phyloP scores from a whole-genome alignment of 2,329 filamentous ascomycete species.

The Claviceps pazoutovae region DNA sequence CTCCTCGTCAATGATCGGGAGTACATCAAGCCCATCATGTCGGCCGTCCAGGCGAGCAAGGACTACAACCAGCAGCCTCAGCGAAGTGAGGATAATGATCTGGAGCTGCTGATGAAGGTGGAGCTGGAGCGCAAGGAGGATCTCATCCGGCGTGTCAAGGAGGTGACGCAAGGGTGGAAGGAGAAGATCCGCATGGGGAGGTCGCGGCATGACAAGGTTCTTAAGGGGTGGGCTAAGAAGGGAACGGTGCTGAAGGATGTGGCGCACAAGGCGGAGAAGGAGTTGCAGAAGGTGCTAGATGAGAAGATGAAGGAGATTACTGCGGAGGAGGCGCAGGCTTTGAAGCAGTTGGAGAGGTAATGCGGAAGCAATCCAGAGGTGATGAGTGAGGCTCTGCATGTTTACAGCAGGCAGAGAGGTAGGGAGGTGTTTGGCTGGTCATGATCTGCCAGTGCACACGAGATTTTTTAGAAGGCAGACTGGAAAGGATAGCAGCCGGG shows the following conservation, averaged over 20 bases:
- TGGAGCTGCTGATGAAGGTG: conserved; percentile 41
- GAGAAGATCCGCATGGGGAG: conserved; percentile 34
- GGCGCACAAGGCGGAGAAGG: conserved; percentile 32
- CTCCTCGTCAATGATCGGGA: conserved; percentile 27
- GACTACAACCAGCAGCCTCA: conserved; percentile 50
- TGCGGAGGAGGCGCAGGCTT: conserved; percentile 32
- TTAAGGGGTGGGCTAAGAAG: conserved; percentile 35
- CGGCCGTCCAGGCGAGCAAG: conserved; percentile 35
- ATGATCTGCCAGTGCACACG: too few species aligned
- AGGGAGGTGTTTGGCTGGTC: too few species aligned
- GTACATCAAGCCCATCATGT: conserved; percentile 41
- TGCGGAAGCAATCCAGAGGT: background rate
- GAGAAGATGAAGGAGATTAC: conserved; percentile 39
- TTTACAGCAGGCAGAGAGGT: too few species aligned
- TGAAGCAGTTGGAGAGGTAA: conserved; percentile 25
- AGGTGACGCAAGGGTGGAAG: conserved; percentile 35
- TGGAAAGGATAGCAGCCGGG: too few species aligned
- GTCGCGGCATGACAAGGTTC: conserved; percentile 32
- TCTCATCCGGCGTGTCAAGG: conserved; percentile 27
- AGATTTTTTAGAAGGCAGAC: too few species aligned
- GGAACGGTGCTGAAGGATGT: conserved; percentile 30
- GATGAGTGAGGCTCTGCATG: too few species aligned
- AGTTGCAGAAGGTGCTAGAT: conserved; percentile 36
- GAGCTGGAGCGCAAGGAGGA: conserved; percentile 39
- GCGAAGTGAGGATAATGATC: conserved; percentile 41